Conservation (phyloP, 805 yeast species). For the Suhomyces sp. region DNA sequence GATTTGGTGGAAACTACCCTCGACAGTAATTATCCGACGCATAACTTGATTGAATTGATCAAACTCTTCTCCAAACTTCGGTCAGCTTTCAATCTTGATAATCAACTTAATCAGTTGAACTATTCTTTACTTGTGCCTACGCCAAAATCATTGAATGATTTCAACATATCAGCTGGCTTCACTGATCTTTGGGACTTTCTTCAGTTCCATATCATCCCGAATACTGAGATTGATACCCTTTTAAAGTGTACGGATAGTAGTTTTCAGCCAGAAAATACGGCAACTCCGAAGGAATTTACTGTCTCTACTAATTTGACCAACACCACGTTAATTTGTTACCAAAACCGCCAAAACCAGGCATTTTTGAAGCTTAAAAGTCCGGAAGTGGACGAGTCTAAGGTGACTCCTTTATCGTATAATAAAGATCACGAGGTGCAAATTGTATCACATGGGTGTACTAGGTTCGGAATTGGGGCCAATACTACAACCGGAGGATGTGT, state of each 20-base stretch:
- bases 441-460: slow-evolving; percentile 58
- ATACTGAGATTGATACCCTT: slow-evolving; percentile 45
- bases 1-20: slow-evolving; percentile 59
- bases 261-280: neutral
- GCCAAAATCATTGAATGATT: slow-evolving; percentile 49
- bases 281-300: slow-evolving; percentile 29
- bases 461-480: slow-evolving; percentile 20
- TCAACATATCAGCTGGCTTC: slow-evolving; percentile 45
- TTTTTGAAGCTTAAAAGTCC: slow-evolving; percentile 32
- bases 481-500: slow-evolving; percentile 45
- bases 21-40: slow-evolving; percentile 24
- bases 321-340: slow-evolving; percentile 40
- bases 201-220: slow-evolving; percentile 67
- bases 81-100: slow-evolving; percentile 29
- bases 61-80: slow-evolving; percentile 40
- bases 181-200: slow-evolving; percentile 52
- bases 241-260: slow-evolving; percentile 42
- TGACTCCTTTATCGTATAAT: slow-evolving; percentile 32
- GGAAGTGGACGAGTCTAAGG: neutral
- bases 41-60: slow-evolving; percentile 46
- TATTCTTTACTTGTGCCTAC: slow-evolving; percentile 74
- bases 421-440: slow-evolving; percentile 57
- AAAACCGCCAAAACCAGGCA: slow-evolving; percentile 19
- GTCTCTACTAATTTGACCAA: slow-evolving; percentile 41
- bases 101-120: slow-evolving; percentile 4